Evolutionary conservation across 345 rosid genomes (phyloP), one percentile per base, ranked within the genome.

Genomic region (Triadica sebifera): DNA sequence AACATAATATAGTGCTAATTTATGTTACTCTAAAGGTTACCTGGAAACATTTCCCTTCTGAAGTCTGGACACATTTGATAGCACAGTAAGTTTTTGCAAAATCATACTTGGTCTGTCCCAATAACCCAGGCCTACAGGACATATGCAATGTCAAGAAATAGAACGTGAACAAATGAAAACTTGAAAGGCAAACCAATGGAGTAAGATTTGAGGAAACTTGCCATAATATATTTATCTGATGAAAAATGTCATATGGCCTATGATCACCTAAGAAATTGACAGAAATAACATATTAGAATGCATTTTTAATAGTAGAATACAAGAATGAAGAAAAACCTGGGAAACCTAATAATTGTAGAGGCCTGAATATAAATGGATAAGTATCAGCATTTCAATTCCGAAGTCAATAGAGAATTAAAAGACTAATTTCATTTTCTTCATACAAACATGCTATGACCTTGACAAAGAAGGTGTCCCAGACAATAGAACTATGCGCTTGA

Each of bases 391-490:
- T 37, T 56, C 20, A 58, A 60, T 77, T 72, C 37, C 77, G 34
- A 65, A 58, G 38, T 58, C 45, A 65, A 8, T 53, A 17, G 7
- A 13, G 19, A 46, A 62, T 10, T 24, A 37, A 63, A 6, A 34
- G 38, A 10, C 24, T 19, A 45, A 65, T 9, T 22, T 67, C 67
- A 67, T 59, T 73, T 76, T 70, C 71, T 41, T 73, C 19, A 69
- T 10, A 68, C 62, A 57, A 73, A 72, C 69, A 51, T 24, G 64
- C 74, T 75, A 90, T 86, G 91, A 94, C 98, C 98, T 94, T 79
- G 97, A 92, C 83, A 94, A 83, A 74, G 98, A 94, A 78, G 98
- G 98, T 58, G 98, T 94, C 81, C 98, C 98, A 24, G 98, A 92
- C 49, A 94, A 83, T 72, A 94, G 85, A 80, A 91, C 88, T 72